Percentiles rank a stretch among this genome's conserved stretches.
Evolutionary conservation across 306 rosid species (phyloP).

Genomic region (Dryas alaskensis): DNA sequence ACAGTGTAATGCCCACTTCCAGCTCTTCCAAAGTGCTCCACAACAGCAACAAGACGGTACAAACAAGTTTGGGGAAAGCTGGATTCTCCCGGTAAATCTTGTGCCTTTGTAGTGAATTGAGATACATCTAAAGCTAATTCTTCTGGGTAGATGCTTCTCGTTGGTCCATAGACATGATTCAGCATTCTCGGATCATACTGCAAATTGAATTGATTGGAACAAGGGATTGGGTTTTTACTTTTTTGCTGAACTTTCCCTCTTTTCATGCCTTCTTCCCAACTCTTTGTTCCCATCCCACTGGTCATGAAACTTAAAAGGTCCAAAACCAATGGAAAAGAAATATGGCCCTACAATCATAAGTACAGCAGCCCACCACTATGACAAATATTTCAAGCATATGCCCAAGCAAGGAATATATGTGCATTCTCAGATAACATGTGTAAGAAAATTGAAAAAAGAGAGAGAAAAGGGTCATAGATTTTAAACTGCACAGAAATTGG

Average conservation of each 20-base stretch:
- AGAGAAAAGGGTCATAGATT: not conserved
- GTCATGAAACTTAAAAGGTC: conserved; percentile 66
- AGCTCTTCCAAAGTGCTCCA: conserved; percentile 79
- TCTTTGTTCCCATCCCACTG: conserved; percentile 50
- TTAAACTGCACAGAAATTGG: not conserved
- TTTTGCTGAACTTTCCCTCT: conserved; percentile 30
- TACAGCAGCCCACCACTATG: conserved; percentile 1
- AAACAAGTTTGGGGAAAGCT: conserved; percentile 35
- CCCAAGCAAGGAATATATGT: not conserved
- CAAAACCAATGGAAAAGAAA: conserved; percentile 72
- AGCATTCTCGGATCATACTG: conserved; percentile 35
- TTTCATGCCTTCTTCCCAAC: conserved; percentile 34
- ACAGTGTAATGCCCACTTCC: conserved; percentile 96
- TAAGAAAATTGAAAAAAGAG: not conserved
- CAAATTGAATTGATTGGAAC: conserved; percentile 28
- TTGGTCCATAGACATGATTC: conserved; percentile 28
- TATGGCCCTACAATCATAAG: conserved; percentile 63
- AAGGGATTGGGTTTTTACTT: conserved; percentile 26
- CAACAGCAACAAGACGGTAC: conserved; percentile 73
- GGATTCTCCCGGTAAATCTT: conserved; percentile 28
- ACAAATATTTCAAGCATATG: not conserved
- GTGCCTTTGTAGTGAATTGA: conserved; percentile 23
- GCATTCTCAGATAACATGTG: not conserved
- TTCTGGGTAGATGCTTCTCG: conserved; percentile 18
- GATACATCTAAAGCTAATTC: conserved; percentile 29